These are phyloP conservation scores for Yamadazyma philogaea DNA, from an alignment of 805 yeast species.

Conservation along the genomic window DNA sequence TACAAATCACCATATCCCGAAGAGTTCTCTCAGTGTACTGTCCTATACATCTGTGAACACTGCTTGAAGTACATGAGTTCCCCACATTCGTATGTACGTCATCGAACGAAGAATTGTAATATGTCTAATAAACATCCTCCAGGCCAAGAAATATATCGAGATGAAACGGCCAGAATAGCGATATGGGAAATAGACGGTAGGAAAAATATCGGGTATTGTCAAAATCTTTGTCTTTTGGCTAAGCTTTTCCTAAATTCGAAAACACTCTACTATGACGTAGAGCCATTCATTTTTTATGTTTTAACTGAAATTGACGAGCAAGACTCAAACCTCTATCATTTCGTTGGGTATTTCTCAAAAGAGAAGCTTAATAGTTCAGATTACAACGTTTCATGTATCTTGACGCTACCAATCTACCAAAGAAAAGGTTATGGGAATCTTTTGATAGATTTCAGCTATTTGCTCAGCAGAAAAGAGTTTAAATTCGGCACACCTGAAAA, in stretches of 20 bases:
- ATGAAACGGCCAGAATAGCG: constrained; percentile 24
- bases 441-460: constrained; percentile 84
- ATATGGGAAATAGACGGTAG: constrained; percentile 72
- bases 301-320: constrained; percentile 62
- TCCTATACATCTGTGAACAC: constrained; percentile 75
- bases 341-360: constrained; percentile 93
- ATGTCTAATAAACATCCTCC: constrained; percentile 61
- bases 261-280: constrained; percentile 90
- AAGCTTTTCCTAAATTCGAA: constrained; percentile 88
- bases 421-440: constrained; percentile 86
- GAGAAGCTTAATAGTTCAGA: constrained; percentile 73
- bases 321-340: constrained; percentile 51
- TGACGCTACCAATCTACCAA: constrained; percentile 85
- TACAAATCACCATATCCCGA: constrained; percentile 92
- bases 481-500: constrained; percentile 93
- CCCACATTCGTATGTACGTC: constrained; percentile 64
- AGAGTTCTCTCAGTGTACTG: constrained; percentile 61
- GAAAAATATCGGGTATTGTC: constrained; percentile 77
- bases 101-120: constrained; percentile 66
- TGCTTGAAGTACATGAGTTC: constrained; percentile 80
- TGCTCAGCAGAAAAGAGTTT: constrained; percentile 69
- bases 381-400: constrained; percentile 85
- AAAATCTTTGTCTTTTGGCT: constrained; percentile 84
- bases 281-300: constrained; percentile 88
- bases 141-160: constrained; percentile 42